Evolutionary conservation across 2,329 filamentous ascomycete species (phyloP).

Genomic region (Verticillium klebahnii): DNA sequence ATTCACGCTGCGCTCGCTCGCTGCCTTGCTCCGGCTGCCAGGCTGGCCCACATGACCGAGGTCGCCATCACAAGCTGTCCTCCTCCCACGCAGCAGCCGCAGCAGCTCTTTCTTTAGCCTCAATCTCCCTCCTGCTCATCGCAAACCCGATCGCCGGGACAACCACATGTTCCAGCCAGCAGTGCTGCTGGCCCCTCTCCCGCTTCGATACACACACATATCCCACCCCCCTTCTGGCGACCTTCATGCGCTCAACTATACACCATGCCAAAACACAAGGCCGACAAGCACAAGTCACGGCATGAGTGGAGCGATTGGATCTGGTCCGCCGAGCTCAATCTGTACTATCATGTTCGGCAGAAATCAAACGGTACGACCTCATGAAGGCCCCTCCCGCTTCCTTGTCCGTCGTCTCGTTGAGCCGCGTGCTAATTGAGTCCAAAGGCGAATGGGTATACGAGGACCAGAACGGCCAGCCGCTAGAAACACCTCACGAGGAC

Average conservation of each 20-base stretch:
- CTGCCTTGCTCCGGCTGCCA: neutral
- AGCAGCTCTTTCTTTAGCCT: neutral
- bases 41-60: neutral
- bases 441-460: constrained; percentile 19
- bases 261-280: constrained; percentile 19
- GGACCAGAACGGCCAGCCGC: constrained; percentile 12
- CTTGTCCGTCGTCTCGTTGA: neutral
- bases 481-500: constrained; percentile 7
- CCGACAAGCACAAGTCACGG: constrained; percentile 19
- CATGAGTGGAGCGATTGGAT: constrained; percentile 22
- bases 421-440: neutral
- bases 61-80: neutral
- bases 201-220: neutral
- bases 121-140: neutral
- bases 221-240: neutral
- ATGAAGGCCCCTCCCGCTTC: neutral
- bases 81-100: neutral
- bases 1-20: neutral
- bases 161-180: neutral
- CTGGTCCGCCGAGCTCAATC: constrained; percentile 17
- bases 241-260: constrained; percentile 14
- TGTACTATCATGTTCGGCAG: constrained; percentile 23
- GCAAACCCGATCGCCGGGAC: neutral
- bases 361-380: constrained; percentile 20
- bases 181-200: neutral